phyloP scores from a whole-genome alignment of 768 basidiomycete genomes.

The Kwoniella pini region DNA sequence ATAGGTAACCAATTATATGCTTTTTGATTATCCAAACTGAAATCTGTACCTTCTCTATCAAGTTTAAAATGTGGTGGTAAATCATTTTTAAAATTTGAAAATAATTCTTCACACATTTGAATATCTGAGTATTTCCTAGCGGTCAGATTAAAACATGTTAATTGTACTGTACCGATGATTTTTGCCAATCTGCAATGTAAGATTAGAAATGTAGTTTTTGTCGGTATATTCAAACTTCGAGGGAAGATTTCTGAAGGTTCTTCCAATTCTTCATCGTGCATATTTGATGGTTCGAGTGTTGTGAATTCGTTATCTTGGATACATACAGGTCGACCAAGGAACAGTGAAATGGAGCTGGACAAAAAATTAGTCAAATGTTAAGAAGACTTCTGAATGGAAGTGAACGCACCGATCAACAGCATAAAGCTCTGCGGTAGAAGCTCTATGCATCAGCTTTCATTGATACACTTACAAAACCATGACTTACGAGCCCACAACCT shows the following conservation, averaged over 20 bases:
- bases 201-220: conserved; percentile 32
- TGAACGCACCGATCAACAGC: conserved; percentile 23
- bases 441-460: background rate
- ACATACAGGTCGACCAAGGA: conserved; percentile 35
- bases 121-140: conserved; percentile 24
- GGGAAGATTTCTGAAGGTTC: background rate
- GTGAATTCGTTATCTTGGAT: conserved; percentile 31
- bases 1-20: conserved; percentile 21
- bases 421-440: conserved; percentile 23
- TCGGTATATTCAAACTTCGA: conserved; percentile 20
- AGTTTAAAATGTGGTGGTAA: conserved; percentile 39
- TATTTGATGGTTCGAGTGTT: conserved; percentile 24
- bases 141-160: conserved; percentile 27
- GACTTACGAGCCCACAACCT: conserved; percentile 38
- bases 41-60: conserved; percentile 19
- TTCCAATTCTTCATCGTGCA: conserved; percentile 29
- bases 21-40: conserved; percentile 13
- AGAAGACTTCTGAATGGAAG: background rate
- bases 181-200: conserved; percentile 25
- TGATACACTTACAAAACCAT: no score
- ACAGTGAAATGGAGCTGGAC: conserved; percentile 28
- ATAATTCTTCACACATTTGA: conserved; percentile 21
- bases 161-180: conserved; percentile 32
- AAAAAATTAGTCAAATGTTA: background rate
- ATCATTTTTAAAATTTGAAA: conserved; percentile 17